Percentiles rank a stretch among this genome's conserved stretches.
Conservation (phyloP, 352 stramenopile species). For the Globisporangium cylindrosporum region DNA sequence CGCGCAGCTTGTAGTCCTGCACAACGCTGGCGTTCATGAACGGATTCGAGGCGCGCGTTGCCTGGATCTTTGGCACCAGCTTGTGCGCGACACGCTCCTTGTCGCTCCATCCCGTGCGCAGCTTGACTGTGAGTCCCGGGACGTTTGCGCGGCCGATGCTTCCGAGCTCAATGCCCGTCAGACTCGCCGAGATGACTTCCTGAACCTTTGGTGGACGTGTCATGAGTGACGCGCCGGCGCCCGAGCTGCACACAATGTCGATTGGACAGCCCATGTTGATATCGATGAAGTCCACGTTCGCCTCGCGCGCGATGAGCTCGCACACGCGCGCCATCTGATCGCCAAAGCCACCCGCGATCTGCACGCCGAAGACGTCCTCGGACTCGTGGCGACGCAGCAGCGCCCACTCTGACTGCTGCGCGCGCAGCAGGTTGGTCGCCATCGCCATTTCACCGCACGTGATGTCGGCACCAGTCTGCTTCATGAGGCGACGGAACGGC, state of each 20-base stretch:
- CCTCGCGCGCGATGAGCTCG: constrained; percentile 93
- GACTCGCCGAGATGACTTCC: constrained; percentile 86
- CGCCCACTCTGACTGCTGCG: constrained; percentile 95
- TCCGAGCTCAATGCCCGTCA: constrained; percentile 80
- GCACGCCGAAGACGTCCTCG: constrained; percentile 98
- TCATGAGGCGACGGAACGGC: constrained; percentile 97
- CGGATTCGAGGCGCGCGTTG: constrained; percentile 39
- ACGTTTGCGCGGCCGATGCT: constrained; percentile 28
- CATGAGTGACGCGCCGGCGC: constrained; percentile 94
- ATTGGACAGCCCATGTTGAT: constrained; percentile 99
- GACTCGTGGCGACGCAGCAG: constrained; percentile 94
- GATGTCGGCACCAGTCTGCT: constrained; percentile 98
- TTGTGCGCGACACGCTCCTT: constrained; percentile 94
- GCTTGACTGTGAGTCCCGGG: constrained; percentile 96
- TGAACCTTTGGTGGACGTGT: constrained; percentile 86
- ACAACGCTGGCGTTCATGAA: constrained; percentile 84
- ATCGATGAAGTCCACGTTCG: constrained; percentile 97
- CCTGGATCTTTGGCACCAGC: constrained; percentile 91
- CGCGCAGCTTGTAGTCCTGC: constrained; percentile 63
- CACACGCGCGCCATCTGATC: constrained; percentile 93
- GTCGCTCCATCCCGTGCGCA: constrained; percentile 97
- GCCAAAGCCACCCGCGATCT: constrained; percentile 91
- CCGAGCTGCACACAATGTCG: constrained; percentile 90
- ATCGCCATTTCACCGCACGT: constrained; percentile 99
- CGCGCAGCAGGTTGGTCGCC: constrained; percentile 93